Evolutionary conservation across 495 filamentous ascomycete genomes (phyloP).

Genomic region (Aspergillus affinis): DNA sequence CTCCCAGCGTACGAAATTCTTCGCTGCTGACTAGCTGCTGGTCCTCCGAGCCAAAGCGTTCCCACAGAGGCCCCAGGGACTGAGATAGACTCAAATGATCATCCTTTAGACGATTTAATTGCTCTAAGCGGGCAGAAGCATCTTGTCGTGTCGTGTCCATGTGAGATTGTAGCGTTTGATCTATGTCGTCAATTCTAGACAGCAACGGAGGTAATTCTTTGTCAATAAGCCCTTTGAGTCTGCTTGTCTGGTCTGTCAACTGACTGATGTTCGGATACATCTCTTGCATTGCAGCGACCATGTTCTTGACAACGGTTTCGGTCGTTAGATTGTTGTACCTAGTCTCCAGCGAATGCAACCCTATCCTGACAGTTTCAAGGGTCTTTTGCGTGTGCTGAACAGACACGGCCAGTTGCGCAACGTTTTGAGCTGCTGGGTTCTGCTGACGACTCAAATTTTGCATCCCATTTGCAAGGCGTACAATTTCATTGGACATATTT

Average conservation of each 20-base stretch:
- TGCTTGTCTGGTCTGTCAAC: conserved; percentile 14
- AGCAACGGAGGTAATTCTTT: not conserved
- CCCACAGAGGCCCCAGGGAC: conserved; percentile 9
- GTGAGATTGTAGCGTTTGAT: not conserved
- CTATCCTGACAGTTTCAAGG: conserved; percentile 19
- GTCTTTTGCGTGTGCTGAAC: conserved; percentile 1
- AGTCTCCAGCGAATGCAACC: conserved; percentile 37
- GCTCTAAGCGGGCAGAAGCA: not conserved
- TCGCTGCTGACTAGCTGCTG: not conserved
- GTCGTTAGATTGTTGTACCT: conserved; percentile 39
- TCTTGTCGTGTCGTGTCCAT: conserved; percentile 5
- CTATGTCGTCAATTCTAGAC: not conserved
- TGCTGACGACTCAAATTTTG: conserved; percentile 4
- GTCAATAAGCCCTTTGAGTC: conserved; percentile 9
- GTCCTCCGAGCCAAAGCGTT: not conserved
- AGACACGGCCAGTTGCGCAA: not conserved
- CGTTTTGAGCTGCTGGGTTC: not conserved
- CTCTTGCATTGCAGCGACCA: conserved; percentile 37
- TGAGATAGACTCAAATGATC: conserved; percentile 8
- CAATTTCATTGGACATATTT: conserved; percentile 4
- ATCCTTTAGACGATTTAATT: conserved; percentile 11
- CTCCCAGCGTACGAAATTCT: not conserved
- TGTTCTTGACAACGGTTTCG: conserved; percentile 30
- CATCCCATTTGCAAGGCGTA: conserved; percentile 9
- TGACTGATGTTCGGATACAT: conserved; percentile 34